Evolutionary conservation across 441 rosid species (phyloP).

Genomic region (Aleurites moluccanus): DNA sequence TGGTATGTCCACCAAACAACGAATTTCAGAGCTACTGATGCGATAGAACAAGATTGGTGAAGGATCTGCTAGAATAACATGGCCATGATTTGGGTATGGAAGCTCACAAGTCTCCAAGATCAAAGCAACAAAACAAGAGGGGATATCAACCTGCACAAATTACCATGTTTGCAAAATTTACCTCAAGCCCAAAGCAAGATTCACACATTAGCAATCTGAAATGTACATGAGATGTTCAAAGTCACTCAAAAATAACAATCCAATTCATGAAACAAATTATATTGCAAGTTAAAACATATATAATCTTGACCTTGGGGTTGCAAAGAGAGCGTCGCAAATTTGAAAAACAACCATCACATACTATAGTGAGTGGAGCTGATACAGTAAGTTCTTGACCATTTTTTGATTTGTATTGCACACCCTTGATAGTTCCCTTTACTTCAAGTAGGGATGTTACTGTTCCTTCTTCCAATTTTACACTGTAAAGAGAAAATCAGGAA

Average conservation of each 20-base stretch:
- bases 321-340: background rate
- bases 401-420: conserved; percentile 2
- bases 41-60: too few relatives aligned
- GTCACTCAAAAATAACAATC: too few relatives aligned
- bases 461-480: background rate
- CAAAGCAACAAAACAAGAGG: conserved; percentile 3
- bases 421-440: background rate
- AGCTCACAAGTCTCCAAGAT: background rate
- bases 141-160: conserved; percentile 1
- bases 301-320: background rate
- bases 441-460: conserved; percentile 6
- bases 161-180: background rate
- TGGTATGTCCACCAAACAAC: too few relatives aligned
- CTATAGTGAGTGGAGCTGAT: background rate
- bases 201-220: too few relatives aligned
- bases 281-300: too few relatives aligned
- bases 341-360: too few relatives aligned
- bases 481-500: background rate
- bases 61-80: background rate
- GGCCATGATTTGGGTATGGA: conserved; percentile 1
- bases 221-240: too few relatives aligned
- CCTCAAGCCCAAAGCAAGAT: background rate
- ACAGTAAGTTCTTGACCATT: background rate
- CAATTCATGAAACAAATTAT: too few relatives aligned
- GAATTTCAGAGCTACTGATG: too few relatives aligned